phyloP scores from a whole-genome alignment of 805 yeast genomes.

The Danielia reshetovae region DNA sequence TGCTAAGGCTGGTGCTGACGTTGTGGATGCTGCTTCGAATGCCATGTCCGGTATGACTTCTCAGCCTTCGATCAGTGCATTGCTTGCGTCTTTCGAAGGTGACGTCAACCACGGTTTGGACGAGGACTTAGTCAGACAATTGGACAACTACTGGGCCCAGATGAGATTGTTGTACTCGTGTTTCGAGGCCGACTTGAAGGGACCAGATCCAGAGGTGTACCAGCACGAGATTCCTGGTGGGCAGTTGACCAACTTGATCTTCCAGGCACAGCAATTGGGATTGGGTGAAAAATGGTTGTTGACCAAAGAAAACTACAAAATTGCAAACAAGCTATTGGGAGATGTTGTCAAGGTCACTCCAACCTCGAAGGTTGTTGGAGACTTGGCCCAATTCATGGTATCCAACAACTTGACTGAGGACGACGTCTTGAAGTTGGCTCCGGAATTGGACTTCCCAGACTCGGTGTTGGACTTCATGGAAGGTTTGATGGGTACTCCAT shows the following conservation, averaged over 20 bases:
- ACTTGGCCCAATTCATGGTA: constrained; percentile 99
- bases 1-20: constrained; percentile 96
- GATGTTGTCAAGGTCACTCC: constrained; percentile 99
- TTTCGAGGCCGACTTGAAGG: constrained; percentile 97
- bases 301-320: constrained; percentile 90
- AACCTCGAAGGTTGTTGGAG: constrained; percentile 99
- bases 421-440: constrained; percentile 85
- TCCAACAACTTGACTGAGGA: constrained; percentile 82
- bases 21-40: constrained; percentile 95
- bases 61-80: constrained; percentile 93
- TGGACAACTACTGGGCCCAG: constrained; percentile 98
- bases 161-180: constrained; percentile 95
- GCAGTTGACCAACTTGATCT: constrained; percentile 92
- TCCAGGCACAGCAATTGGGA: constrained; percentile 99
- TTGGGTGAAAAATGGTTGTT: constrained; percentile 95
- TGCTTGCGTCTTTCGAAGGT: constrained; percentile 89
- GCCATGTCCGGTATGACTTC: constrained; percentile 98
- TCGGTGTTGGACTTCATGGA: constrained; percentile 97
- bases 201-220: constrained; percentile 99
- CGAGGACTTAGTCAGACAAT: constrained; percentile 64
- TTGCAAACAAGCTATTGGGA: constrained; percentile 87
- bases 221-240: constrained; percentile 99
- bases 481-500: constrained; percentile 99
- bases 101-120: constrained; percentile 71
- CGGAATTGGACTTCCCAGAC: constrained; percentile 95